phyloP scores from a whole-genome alignment of 371 early-diverging fungal species.

The Synchytrium microbalum region DNA sequence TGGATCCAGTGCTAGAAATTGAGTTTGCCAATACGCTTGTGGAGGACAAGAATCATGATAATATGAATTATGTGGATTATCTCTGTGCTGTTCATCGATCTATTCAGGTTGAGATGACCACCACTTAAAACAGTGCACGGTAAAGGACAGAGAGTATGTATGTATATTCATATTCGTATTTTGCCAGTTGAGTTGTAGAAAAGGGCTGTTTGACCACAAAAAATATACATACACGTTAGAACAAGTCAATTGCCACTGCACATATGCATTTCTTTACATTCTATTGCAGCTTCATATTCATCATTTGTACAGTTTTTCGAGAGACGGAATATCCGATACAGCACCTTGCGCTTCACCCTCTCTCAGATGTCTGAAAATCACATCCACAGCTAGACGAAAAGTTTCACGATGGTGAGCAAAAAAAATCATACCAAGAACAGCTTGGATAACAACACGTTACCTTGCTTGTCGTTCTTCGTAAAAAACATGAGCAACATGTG shows the following conservation, averaged over 20 bases:
- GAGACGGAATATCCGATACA: neutral
- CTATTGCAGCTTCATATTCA: neutral
- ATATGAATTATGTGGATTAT: constrained; percentile 88
- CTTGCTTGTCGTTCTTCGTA: constrained; percentile 43
- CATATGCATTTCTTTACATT: too few relatives aligned
- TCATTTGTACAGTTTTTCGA: neutral
- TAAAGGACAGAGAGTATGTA: too few relatives aligned
- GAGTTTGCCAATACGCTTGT: constrained; percentile 55
- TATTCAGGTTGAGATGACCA: constrained; percentile 1
- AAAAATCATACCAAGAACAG: neutral
- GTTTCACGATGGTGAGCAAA: neutral
- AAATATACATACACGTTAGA: neutral
- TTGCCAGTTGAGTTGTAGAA: too few relatives aligned
- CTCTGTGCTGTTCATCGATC: constrained; percentile 24
- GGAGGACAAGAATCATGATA: constrained; percentile 77
- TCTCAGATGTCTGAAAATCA: neutral
- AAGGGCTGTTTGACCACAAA: too few relatives aligned
- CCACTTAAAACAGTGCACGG: constrained; percentile 1
- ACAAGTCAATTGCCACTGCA: too few relatives aligned
- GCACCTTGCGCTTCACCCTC: neutral
- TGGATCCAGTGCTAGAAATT: constrained; percentile 52
- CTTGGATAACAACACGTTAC: too few relatives aligned
- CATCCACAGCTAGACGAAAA: neutral
- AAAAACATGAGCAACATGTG: constrained; percentile 63
- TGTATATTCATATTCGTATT: too few relatives aligned